Evolutionary conservation across 495 filamentous ascomycete species (phyloP).

Genomic region (Tirmania nivea): DNA sequence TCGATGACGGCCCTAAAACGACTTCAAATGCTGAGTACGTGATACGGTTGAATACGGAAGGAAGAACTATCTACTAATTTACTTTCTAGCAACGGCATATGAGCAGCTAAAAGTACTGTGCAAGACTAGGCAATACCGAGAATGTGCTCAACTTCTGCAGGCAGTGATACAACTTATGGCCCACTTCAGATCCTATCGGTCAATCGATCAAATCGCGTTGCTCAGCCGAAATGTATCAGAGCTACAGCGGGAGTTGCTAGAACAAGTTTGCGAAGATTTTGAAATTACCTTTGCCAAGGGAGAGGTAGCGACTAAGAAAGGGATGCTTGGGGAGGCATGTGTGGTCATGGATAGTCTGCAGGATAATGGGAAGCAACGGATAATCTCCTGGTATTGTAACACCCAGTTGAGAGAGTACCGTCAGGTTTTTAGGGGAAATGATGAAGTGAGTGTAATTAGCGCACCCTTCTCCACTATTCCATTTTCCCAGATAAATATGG

Average conservation of each 20-base stretch:
- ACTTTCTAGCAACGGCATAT: conserved; percentile 53
- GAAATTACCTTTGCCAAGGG: conserved; percentile 84
- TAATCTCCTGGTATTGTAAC: conserved; percentile 96
- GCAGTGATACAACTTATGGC: conserved; percentile 96
- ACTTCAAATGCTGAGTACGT: conserved; percentile 74
- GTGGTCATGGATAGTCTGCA: conserved; percentile 88
- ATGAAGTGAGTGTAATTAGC: conserved; percentile 31
- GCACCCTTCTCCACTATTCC: background rate
- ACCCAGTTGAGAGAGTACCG: conserved; percentile 89
- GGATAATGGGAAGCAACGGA: conserved; percentile 58
- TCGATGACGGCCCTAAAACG: conserved; percentile 97
- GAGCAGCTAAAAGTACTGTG: conserved; percentile 76
- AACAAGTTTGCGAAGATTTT: conserved; percentile 97
- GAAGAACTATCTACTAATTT: background rate
- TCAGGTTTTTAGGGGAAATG: conserved; percentile 77
- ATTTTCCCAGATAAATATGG: no score
- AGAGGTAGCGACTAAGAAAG: conserved; percentile 49
- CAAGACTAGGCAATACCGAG: conserved; percentile 75
- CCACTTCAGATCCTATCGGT: conserved; percentile 94
- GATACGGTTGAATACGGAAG: background rate
- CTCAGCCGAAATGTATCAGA: conserved; percentile 85
- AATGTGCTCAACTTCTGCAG: conserved; percentile 85
- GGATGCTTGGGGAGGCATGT: conserved; percentile 64
- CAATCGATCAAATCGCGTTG: conserved; percentile 92
- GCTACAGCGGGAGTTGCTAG: conserved; percentile 76